A percentile compares a stretch with the other conserved stretches of the same genome.
These are phyloP conservation scores for Blastomyces gilchristii DNA, from an alignment of 2,329 filamentous ascomycete species.

Conservation along the genomic window DNA sequence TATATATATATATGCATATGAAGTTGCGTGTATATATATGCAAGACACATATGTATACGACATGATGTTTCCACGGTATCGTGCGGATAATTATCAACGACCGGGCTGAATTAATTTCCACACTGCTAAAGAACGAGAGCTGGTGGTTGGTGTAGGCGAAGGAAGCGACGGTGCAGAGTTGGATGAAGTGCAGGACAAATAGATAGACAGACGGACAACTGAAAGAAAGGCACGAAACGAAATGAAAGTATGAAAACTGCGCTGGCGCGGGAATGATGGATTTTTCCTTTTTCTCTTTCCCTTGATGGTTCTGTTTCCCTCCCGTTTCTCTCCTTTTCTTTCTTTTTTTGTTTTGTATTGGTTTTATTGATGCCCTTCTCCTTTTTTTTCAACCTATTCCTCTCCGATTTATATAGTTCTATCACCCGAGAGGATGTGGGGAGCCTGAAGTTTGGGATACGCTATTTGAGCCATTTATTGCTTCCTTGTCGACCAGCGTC, in stretches of 20 bases:
- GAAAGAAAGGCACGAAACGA: neutral
- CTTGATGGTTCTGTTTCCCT: neutral
- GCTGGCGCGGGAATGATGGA: conserved; percentile 11
- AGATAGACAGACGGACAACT: neutral
- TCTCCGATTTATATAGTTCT: conserved; percentile 8
- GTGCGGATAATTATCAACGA: neutral
- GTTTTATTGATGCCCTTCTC: neutral
- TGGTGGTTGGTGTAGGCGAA: neutral
- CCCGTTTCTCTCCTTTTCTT: neutral
- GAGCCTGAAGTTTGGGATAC: neutral
- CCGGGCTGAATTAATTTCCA: neutral
- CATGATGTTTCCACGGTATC: neutral
- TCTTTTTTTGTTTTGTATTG: conserved; percentile 7
- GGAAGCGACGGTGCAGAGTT: neutral
- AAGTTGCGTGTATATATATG: too few relatives aligned
- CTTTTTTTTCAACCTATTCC: conserved; percentile 5
- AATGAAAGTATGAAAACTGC: neutral
- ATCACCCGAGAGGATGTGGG: neutral
- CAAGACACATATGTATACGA: too few relatives aligned
- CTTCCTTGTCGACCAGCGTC: neutral
- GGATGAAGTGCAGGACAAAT: neutral
- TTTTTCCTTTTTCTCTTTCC: conserved; percentile 12
- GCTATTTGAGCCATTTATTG: neutral
- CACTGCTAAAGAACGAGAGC: neutral
- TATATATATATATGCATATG: too few relatives aligned